Base-by-base conservation (phyloP, 2,329 filamentous ascomycete species). In the Graphiopsis chlorocephala region DNA sequence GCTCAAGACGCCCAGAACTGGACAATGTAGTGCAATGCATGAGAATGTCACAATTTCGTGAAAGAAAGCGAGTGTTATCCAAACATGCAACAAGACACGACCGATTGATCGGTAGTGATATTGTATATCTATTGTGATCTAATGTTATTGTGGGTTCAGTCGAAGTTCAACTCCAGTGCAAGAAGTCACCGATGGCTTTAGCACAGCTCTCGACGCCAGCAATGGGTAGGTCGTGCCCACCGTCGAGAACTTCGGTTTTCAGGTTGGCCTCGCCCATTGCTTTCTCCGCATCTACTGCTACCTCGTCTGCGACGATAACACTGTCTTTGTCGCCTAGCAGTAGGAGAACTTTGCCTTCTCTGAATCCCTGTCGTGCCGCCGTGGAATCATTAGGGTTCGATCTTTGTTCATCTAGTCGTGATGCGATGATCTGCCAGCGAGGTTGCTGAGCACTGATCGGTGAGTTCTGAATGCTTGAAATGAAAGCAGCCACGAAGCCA, bases 191-290 rank as follows among this genome's bases (percentile, higher is more conserved):
- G 45, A 87, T 81, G n/a, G 77, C 75, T n/a, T 80, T 75, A 1
- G 85, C 86, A 64, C 91, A 82, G 63, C 87, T 83, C 11, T 80
- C 78, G 2, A 85, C 85, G 64, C 83, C 83, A 14, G 85, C 85
- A 68, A 91, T 86, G 0, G 87, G 87, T 66, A 92, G 79, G 71
- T 92, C 90, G 73, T 93, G 90, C 0, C 89, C 90, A 4, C 85
- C 88, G 26, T 85, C 81, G 17, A 91, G 71, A 26, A 85, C 77
- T 48, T 82, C 78, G 58, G 88, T 82, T 64, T 85, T 80, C 3
- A 89, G 82, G 64, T 88, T 86, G n/a, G 76, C 73, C 26, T 79
- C 76, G 2, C 88, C 87, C 25, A 92, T 75, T 15, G 84, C 82
- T 12, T 78, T 77, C 11, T 77, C 80, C 2, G 85, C 86, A 75